A percentile compares a stretch with the other conserved stretches of the same genome.
These are phyloP conservation scores for Diplocarpon mali DNA, from an alignment of 2,329 filamentous ascomycete species.

Conservation along the genomic window DNA sequence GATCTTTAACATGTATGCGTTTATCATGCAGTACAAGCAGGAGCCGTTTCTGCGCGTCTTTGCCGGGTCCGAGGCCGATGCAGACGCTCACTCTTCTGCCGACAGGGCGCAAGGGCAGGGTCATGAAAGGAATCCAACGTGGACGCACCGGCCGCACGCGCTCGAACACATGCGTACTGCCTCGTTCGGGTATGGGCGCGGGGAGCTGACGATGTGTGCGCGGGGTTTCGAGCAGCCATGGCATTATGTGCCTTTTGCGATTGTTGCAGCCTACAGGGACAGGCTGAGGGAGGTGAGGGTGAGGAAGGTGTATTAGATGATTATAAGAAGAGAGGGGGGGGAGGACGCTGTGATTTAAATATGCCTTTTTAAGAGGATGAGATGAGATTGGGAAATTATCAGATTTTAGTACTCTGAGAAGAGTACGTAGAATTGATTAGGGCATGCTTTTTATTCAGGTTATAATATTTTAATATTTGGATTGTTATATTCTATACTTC, in stretches of 20 bases:
- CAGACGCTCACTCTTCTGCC: neutral
- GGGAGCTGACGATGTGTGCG: constrained; percentile 7
- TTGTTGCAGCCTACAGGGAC: neutral
- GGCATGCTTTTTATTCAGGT: too few relatives aligned
- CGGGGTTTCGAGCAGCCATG: neutral
- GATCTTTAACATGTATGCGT: constrained; percentile 6
- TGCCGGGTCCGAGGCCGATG: neutral
- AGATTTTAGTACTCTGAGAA: too few relatives aligned
- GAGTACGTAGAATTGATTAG: too few relatives aligned
- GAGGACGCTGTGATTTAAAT: too few relatives aligned
- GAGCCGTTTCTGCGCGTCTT: constrained; percentile 14
- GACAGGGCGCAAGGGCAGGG: neutral
- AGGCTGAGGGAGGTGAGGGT: neutral
- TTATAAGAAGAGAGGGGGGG: too few relatives aligned
- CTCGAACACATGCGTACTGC: constrained; percentile 11
- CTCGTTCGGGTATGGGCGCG: constrained; percentile 7
- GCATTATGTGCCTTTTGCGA: neutral
- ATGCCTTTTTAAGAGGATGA: too few relatives aligned
- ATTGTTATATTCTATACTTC: too few relatives aligned
- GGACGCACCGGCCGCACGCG: neutral
- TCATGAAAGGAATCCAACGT: neutral
- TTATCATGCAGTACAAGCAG: neutral
- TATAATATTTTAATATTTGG: too few relatives aligned
- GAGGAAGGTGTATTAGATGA: too few relatives aligned
- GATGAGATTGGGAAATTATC: too few relatives aligned